Base-by-base conservation (phyloP, 2,329 filamentous ascomycete species). In the Alternaria solani region DNA sequence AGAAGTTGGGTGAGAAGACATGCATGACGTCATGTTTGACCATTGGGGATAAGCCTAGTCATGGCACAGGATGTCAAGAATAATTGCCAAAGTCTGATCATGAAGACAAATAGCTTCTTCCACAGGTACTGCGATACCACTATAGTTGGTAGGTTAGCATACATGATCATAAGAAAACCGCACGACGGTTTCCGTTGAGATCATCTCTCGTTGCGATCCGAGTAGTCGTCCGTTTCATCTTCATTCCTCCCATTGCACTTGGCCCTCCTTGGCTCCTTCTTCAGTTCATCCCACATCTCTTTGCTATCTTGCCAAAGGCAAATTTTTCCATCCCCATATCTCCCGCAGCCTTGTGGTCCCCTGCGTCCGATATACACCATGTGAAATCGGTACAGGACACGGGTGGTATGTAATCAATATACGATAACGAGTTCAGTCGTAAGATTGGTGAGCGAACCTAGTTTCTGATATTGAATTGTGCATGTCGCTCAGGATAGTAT, bases 331-430 rank as follows among this genome's bases (percentile, higher is more conserved):
- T 55, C 34, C 7, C 64, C 55, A 32, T 59, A 67, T 12, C 57
- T 65, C 2, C 57, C 53, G 41, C 62, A 65, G 5, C 57, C 62
- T 8, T 49, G 44, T 0, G 55, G 44, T n/a, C 56, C 55, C 28
- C 55, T 53, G 23, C 46, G 43, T 6, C 62, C 64, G 12, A 36
- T 47, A 16, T 60, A 61, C 14, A 55, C 46, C 41, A 55, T 25
- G 64, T 59, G 48, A 67, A 61, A 39, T 65, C 51, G 30, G 61
- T 25, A 38, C 62, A 62, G 8, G 46, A 58, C 38, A 46, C 57
- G 9, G 53, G 57, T 26, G 54, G 55, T 12, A 63, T 34, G 11
- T 55, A 55, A 25, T 63, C 54, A 26, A 64, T 48, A 66, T 56
- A 9, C 51, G 42, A 20, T 53, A 20, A 59, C 16, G 4, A 66